Evolutionary conservation across 2,329 filamentous ascomycete genomes (phyloP), one percentile per base, ranked within the genome.

Genomic region (Aplosporella prunicola): DNA sequence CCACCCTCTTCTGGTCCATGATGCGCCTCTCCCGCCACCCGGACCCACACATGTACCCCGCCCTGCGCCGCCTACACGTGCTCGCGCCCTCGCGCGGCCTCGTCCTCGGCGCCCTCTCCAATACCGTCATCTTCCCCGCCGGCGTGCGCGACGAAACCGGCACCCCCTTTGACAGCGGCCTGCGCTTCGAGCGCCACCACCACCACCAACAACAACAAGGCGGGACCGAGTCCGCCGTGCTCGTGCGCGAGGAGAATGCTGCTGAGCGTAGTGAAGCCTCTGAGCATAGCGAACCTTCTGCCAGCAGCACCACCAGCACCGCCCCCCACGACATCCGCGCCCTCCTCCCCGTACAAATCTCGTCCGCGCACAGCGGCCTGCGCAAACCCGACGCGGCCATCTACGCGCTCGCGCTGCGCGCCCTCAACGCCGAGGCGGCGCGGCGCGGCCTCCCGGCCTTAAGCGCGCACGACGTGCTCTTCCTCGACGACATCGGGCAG

Each of bases 401-500:
- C 38, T 98, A 96, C 51, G 64, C 77, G 47, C 67, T 83, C 45
- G 80, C 89, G 0, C 57, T 94, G 31, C 59, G 69, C 39, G 70
- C 75, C 47, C 67, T 91, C 46, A 69, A 83, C 49, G 68, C 73
- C 43, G 76, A 75, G 46, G 76, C 68, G 4, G 72, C 71, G n/a
- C 66, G 58, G 57, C 11, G 60, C 63, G 5, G 65, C 70, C 0
- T 66, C 93, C 7, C 58, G 63, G 39, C 63, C 80, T n/a, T n/a
- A n/a, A n/a, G n/a, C n/a, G n/a, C n/a, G 0, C 64, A 64, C 1
- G 85, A 95, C 39, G 67, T 95, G 29, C 62, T 93, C 4, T 98
- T 98, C 56, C 62, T 95, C 33, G 91, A 95, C 56, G 88, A 95
- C 51, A 94, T 98, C 56, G 91, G 91, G 2, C 79, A 88, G 60